Percentiles rank a stretch among this genome's conserved stretches.
Evolutionary conservation across 2,329 filamentous ascomycete genomes (phyloP).

Genomic region (Stagonosporopsis rhizophila): DNA sequence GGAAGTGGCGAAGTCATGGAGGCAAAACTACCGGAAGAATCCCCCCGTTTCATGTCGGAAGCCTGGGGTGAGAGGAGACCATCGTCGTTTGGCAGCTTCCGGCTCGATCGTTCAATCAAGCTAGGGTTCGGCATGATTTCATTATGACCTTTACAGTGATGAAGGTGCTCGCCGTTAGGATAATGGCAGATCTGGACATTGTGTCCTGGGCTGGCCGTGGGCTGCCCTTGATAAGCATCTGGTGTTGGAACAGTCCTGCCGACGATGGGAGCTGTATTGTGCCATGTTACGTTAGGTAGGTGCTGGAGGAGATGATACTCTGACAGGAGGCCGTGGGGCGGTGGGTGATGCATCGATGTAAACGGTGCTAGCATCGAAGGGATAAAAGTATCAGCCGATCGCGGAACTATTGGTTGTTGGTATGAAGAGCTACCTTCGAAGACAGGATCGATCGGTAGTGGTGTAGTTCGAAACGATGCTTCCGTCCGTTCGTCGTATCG

Average conservation of each 20-base stretch:
- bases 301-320: too few relatives aligned
- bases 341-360: too few relatives aligned
- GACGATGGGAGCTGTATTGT: background rate
- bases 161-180: background rate
- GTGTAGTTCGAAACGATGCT: background rate
- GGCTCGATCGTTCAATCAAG: too few relatives aligned
- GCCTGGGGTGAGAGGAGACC: background rate
- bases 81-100: background rate
- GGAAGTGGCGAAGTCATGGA: background rate
- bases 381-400: background rate
- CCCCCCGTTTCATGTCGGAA: background rate
- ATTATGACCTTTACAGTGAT: background rate
- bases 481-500: too few relatives aligned
- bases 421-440: background rate
- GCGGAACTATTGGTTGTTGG: background rate
- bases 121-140: background rate
- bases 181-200: background rate
- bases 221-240: background rate
- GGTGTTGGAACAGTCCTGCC: background rate
- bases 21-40: background rate
- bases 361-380: background rate
- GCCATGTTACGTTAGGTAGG: background rate
- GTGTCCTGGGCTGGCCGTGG: background rate
- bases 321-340: too few relatives aligned
- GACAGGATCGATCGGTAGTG: too few relatives aligned